phyloP scores from a whole-genome alignment of 2,329 filamentous ascomycete species.

The Elsinoe necatrix region DNA sequence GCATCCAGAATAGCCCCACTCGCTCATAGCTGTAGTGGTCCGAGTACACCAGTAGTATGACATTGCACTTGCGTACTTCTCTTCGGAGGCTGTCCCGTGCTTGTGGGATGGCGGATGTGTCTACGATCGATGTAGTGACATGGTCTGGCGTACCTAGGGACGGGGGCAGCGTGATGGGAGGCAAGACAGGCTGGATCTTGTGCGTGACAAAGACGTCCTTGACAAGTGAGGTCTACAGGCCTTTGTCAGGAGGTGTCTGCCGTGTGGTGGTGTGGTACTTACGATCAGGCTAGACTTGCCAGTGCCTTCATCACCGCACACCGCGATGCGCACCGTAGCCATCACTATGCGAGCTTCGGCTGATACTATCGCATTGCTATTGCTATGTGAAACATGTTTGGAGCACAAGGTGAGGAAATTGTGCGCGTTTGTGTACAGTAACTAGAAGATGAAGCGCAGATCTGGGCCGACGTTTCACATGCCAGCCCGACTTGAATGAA shows the following conservation, averaged over 20 bases:
- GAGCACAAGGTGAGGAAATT: neutral
- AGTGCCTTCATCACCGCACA: conserved; percentile 93
- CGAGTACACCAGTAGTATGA: conserved; percentile 92
- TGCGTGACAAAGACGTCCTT: conserved; percentile 94
- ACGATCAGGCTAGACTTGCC: conserved; percentile 67
- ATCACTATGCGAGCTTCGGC: neutral
- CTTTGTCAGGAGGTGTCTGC: conserved; percentile 31
- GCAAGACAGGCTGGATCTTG: conserved; percentile 90
- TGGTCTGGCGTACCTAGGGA: conserved; percentile 90
- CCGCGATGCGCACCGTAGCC: conserved; percentile 71
- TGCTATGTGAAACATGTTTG: neutral
- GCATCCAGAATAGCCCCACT: conserved; percentile 96
- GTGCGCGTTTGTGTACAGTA: neutral
- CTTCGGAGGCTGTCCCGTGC: conserved; percentile 83
- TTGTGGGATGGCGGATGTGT: conserved; percentile 90
- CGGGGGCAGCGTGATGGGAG: conserved; percentile 89
- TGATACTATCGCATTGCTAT: neutral
- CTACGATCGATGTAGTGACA: conserved; percentile 94
- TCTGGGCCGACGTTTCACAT: neutral
- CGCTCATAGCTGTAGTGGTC: conserved; percentile 99
- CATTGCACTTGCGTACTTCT: conserved; percentile 93
- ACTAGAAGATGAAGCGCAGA: neutral
- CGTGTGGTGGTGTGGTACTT: neutral
- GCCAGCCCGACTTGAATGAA: neutral
- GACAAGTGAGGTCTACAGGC: conserved; percentile 74